Evolutionary conservation across 768 basidiomycete species (phyloP), one percentile per base, ranked within the genome.

Genomic region (Omphalotus guepiniiformis): DNA sequence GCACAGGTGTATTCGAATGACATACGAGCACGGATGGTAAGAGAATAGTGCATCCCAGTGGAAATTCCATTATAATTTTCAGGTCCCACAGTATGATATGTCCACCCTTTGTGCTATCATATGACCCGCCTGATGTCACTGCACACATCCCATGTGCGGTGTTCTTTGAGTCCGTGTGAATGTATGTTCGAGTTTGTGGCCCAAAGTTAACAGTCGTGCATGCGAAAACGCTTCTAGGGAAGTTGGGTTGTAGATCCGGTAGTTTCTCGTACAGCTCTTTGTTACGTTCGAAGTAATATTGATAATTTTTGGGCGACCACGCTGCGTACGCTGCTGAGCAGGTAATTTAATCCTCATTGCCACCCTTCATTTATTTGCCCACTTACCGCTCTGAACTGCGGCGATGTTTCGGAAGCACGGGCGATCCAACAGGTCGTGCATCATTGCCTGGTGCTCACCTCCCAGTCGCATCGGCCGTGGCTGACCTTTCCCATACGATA

Each of bases 11-110:
- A 26, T 56, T 56, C 3, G 49, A 51, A 23, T 54, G 53, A 28
- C 53, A 1, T 39, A 54, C 18, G 15, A 51, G 15, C 6, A 49
- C 53, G 6, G 54, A 55, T 2, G 56, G 56, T 21, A 43, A 26
- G 19, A 58, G 46, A 19, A 58, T 51, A 9, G 48, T 50, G 4
- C 39, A 30, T 16, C 36, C 6, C 7, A 38, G 36, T n/a, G 7
- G 36, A 38, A 19, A 51, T 28, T 55, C 45, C 6, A 57, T 25
- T 6, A 54, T 19, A 19, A 53, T 18, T 38, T 38, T 38, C 36
- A 38, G 21, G 36, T 38, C 36, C 36, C 36, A 38, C 15, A 38
- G 8, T 7, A 38, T 38, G 6, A 18, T 13, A 6, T 38, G 36
- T 7, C 36, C 36, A 38, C 36, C 36, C 36, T 38, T 38, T 38